A percentile compares a stretch with the other conserved stretches of the same genome.
Conservation (phyloP, 208 protist species). For the Acanthamoeba royreba region DNA sequence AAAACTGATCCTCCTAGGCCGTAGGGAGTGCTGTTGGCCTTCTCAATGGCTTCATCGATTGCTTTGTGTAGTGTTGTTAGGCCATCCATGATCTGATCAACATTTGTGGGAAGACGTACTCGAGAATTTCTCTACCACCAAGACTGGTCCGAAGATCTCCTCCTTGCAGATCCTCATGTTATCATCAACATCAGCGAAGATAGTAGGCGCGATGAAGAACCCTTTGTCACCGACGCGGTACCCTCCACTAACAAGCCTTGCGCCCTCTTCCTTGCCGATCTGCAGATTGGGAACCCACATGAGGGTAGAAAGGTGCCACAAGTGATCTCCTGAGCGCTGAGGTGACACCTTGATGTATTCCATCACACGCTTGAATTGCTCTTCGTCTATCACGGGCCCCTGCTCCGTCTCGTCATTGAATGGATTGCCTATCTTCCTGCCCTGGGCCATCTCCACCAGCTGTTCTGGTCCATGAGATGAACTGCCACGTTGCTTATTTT, state of each 20-base stretch:
- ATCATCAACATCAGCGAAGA: constrained; percentile 84
- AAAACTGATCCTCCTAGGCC: constrained; percentile 88
- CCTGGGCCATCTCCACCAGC: not conserved
- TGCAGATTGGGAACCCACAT: not conserved
- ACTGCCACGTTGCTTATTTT: not conserved
- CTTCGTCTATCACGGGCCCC: not conserved
- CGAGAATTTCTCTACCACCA: not conserved
- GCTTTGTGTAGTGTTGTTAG: not conserved
- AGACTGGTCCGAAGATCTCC: not conserved
- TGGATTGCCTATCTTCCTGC: not conserved
- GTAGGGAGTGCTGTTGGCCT: constrained; percentile 87
- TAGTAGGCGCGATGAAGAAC: constrained; percentile 86
- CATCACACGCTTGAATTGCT: not conserved
- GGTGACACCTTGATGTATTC: not conserved
- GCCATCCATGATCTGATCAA: not conserved
- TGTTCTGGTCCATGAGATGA: not conserved
- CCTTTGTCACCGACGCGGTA: constrained; percentile 74
- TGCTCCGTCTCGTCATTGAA: not conserved
- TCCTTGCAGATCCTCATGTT: constrained; percentile 54
- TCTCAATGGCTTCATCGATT: constrained; percentile 81
- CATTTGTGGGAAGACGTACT: not conserved
- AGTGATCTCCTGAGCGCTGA: too few species aligned
- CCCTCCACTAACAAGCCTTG: constrained; percentile 84
- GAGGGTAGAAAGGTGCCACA: not conserved
- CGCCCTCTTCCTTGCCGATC: constrained; percentile 66